Evolutionary conservation across 345 rosid genomes (phyloP), one percentile per base, ranked within the genome.

Genomic region (Melaleuca alternifolia): DNA sequence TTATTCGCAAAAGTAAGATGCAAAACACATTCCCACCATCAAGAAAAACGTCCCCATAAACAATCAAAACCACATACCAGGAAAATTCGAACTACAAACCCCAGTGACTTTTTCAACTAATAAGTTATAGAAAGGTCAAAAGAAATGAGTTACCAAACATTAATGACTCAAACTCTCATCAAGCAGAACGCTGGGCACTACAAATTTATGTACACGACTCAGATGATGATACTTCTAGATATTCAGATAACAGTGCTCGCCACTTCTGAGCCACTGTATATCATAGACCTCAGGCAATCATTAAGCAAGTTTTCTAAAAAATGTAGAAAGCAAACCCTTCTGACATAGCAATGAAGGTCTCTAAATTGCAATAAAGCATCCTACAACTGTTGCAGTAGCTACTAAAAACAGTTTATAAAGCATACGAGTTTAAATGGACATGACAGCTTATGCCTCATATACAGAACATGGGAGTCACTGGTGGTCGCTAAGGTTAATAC

Each of bases 401-500:
- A 83, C 20, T 59, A 26, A 26, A 51, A 50, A 52, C 51, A 48
- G 51, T 52, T 23, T 41, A 13, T 86, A 77, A 44, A 61, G 83
- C 59, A 59, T 85, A 90, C 6, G 26, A 71, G 79, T 89, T 88
- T 92, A 89, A 84, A 91, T 85, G 89, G 85, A 88, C 48, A 71
- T 18, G 48, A 71, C 0, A 4, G 14, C 48, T 71, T 71, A 71
- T 18, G 48, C 79, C 79, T 71, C 48, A 71, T 37, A 33, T 71
- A 71, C 79, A 71, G 48, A 71, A 71, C 24, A 71, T 71, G 79
- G 82, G 65, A 85, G 83, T 84, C 84, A 85, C 92, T 88, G 83
- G 50, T 77, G 90, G 89, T 87, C 88, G 85, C 90, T 85, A 89
- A 81, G 93, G 89, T 88, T 90, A 89, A 86, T 56, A 79, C 86